Evolutionary conservation across 495 filamentous ascomycete genomes (phyloP), one percentile per base, ranked within the genome.

Genomic region (Lophiostoma macrostomum): DNA sequence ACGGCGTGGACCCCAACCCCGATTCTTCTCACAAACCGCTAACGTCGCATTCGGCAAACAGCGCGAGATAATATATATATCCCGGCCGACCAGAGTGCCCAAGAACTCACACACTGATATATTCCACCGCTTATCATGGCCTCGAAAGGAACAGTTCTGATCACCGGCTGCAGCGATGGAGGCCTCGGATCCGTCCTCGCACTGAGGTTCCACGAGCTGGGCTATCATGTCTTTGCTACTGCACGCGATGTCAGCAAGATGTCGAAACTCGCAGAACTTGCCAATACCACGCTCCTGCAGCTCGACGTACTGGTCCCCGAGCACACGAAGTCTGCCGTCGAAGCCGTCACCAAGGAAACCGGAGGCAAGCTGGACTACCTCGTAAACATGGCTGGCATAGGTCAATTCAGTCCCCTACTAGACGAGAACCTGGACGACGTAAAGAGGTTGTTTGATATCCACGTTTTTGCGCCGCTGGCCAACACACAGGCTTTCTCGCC

Each of bases 161-260:
- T 78, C 35, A 78, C 75, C 2, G 76, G 77, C 50, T 78, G 73
- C 58, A 72, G 65, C 30, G 64, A 64, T 34, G 72, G 71, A 35
- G 73, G 75, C 5, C 68, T 76, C 32, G 75, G 76, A 25, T 55
- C 70, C 1, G 70, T 72, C 1, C 50, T 78, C 0, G 74, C 70
- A 14, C 23, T 57, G 24, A 48, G 54, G 23, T 74, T 79, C 60
- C 69, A 73, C 27, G 43, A 65, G 28, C 60, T 53, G 6, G 69
- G 67, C 24, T 65, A 66, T 46, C 66, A 69, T 46, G 72, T 78
- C 48, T 72, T 70, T 56, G 73, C 73, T 2, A 72, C 72, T 0
- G 69, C 69, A 3, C 73, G 73, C 6, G 53, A 64, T 22, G 30
- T 50, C 1, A 42, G 65, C 35, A 75, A 74, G 43, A 64, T 71